Conservation (phyloP, 2,329 filamentous ascomycete genomes). For the Penicillium fuscoglaucum region DNA sequence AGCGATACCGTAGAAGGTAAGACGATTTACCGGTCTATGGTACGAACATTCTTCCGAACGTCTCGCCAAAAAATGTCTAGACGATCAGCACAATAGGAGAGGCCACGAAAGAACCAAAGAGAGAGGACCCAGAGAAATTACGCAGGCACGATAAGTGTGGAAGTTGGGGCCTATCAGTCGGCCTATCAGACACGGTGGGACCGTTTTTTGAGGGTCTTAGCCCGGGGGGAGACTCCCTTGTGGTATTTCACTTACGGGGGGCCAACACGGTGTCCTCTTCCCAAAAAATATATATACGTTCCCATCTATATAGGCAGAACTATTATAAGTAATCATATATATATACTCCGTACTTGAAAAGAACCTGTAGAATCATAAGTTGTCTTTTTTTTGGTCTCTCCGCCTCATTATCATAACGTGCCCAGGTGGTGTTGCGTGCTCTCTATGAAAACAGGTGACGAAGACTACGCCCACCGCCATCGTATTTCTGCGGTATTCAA, state of each 20-base stretch:
- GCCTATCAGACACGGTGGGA: slow-evolving; percentile 7
- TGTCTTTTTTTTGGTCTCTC: neutral
- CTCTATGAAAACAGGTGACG: slow-evolving; percentile 31
- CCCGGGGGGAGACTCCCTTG: neutral
- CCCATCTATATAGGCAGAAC: slow-evolving; percentile 9
- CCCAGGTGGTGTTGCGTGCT: slow-evolving; percentile 1
- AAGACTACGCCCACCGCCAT: slow-evolving; percentile 41
- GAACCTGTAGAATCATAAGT: neutral
- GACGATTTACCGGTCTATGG: slow-evolving; percentile 51
- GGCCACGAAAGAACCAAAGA: neutral
- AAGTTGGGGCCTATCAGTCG: neutral
- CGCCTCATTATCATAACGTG: neutral
- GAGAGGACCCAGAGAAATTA: neutral
- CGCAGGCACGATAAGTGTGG: slow-evolving; percentile 1
- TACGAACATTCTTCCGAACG: slow-evolving; percentile 36
- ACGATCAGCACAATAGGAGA: neutral
- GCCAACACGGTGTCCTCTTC: slow-evolving; percentile 19
- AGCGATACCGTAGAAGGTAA: slow-evolving; percentile 59
- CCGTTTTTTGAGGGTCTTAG: neutral
- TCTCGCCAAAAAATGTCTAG: slow-evolving; percentile 31
- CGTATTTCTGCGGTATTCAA: slow-evolving; percentile 36
- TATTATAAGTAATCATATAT: neutral
- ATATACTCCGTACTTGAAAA: neutral
- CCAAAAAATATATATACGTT: neutral
- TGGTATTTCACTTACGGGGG: slow-evolving; percentile 8